These are phyloP conservation scores for Porogramme epimiltina DNA, from an alignment of 1,284 basidiomycete genomes.

Conservation along the genomic window DNA sequence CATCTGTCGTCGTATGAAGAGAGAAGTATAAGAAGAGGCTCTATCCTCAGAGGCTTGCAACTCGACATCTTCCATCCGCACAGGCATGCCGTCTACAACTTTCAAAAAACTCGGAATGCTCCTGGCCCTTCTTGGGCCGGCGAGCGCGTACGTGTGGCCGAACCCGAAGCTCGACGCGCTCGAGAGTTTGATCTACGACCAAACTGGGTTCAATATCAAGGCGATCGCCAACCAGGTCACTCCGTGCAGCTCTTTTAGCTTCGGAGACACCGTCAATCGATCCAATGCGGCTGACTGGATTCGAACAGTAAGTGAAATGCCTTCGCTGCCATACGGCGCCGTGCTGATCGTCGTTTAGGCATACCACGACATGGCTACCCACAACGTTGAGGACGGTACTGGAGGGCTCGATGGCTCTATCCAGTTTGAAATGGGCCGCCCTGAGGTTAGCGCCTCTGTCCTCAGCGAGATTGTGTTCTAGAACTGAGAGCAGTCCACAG, in stretches of 20 bases:
- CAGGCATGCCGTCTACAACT: too few species aligned
- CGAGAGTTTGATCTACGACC: conserved; percentile 7
- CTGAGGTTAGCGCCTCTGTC: conserved; percentile 12
- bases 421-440: conserved; percentile 27
- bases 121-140: not conserved
- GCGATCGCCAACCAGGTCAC: not conserved
- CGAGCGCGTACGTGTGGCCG: conserved; percentile 11
- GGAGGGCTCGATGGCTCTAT: conserved; percentile 32
- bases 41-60: too few species aligned
- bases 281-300: conserved; percentile 12
- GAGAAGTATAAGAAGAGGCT: too few species aligned
- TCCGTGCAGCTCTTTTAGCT: conserved; percentile 2
- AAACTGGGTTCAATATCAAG: conserved; percentile 5
- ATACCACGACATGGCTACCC: conserved; percentile 31
- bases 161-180: conserved; percentile 14
- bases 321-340: not conserved
- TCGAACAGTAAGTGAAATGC: not conserved
- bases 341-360: not conserved
- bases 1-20: too few species aligned
- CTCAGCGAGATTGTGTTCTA: not conserved
- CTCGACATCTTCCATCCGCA: too few species aligned
- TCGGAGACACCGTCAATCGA: conserved; percentile 4
- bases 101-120: not conserved
- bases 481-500: not conserved
- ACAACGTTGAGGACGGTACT: conserved; percentile 25